Conservation (phyloP, 2,329 filamentous ascomycete genomes). For the Talaromyces sp. region DNA sequence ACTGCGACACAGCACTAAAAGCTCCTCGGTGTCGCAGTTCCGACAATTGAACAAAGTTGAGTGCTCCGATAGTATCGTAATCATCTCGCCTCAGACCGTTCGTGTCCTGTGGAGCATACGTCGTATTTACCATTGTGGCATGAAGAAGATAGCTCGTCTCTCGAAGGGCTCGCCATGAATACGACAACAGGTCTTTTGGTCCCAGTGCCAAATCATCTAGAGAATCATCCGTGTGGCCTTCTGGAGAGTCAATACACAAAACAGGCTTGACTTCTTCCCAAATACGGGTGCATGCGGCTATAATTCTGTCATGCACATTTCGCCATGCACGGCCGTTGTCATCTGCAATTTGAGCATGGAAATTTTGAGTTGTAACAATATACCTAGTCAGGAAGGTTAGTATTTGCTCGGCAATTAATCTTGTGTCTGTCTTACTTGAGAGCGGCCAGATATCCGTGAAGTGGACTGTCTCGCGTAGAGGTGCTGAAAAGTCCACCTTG, state of each 20-base stretch:
- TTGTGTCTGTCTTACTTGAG: slow-evolving; percentile 45
- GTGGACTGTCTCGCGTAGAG: slow-evolving; percentile 61
- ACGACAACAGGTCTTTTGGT: slow-evolving; percentile 84
- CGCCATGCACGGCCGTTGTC: slow-evolving; percentile 22
- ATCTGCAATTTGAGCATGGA: slow-evolving; percentile 26
- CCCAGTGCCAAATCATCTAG: slow-evolving; percentile 68
- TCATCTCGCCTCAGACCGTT: slow-evolving; percentile 49
- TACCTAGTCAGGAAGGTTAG: slow-evolving; percentile 30
- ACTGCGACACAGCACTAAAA: slow-evolving; percentile 86
- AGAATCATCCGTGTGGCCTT: slow-evolving; percentile 62
- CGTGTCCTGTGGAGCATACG: slow-evolving; percentile 38
- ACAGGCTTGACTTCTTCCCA: slow-evolving; percentile 73
- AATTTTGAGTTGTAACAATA: slow-evolving; percentile 42
- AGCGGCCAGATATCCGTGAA: slow-evolving; percentile 66
- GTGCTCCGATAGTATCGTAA: slow-evolving; percentile 62
- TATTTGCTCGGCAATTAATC: slow-evolving; percentile 7
- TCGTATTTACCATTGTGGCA: slow-evolving; percentile 52
- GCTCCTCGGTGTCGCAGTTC: slow-evolving; percentile 84
- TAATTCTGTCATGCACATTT: slow-evolving; percentile 43
- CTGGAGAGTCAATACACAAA: slow-evolving; percentile 89
- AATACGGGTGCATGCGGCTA: slow-evolving; percentile 59
- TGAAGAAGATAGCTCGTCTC: slow-evolving; percentile 79
- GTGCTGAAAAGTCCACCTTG: slow-evolving; percentile 60
- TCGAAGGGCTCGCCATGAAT: slow-evolving; percentile 90
- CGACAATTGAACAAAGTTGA: slow-evolving; percentile 78